Evolutionary conservation across 2,329 filamentous ascomycete species (phyloP).

Genomic region (Ophiostoma pallidulum): DNA sequence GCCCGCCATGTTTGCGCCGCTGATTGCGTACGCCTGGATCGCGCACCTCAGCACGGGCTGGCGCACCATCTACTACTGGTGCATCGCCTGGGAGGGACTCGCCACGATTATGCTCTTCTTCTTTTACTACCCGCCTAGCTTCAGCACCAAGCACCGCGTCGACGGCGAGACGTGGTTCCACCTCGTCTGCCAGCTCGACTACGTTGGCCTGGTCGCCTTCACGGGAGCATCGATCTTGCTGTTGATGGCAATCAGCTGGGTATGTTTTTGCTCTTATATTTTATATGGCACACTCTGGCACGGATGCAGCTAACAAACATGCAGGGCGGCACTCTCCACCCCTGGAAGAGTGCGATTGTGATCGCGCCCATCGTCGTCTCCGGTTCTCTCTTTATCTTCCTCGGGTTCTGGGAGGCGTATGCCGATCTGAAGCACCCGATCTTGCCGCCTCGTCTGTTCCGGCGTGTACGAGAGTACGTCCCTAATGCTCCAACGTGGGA

Average conservation of each 20-base stretch:
- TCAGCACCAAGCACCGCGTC: constrained; percentile 24
- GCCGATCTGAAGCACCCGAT: constrained; percentile 20
- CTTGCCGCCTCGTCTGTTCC: constrained; percentile 22
- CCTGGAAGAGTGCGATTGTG: constrained; percentile 20
- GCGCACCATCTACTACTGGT: constrained; percentile 17
- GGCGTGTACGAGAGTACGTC: constrained; percentile 5
- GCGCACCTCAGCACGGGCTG: constrained; percentile 19
- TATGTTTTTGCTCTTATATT: too few species aligned
- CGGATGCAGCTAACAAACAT: too few species aligned
- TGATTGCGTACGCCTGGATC: constrained; percentile 26
- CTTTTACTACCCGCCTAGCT: constrained; percentile 27
- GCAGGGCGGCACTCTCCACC: constrained; percentile 21
- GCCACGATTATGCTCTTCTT: constrained; percentile 17
- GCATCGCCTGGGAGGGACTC: constrained; percentile 16
- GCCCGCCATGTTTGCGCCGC: not conserved
- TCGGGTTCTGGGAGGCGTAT: constrained; percentile 22
- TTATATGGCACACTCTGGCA: too few species aligned
- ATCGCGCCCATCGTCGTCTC: constrained; percentile 24
- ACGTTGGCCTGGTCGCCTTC: constrained; percentile 21
- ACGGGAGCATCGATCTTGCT: constrained; percentile 19
- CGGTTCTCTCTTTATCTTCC: constrained; percentile 19
- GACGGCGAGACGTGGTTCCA: constrained; percentile 19
- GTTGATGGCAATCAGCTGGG: constrained; percentile 22
- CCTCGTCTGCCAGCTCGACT: constrained; percentile 28
- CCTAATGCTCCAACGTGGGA: too few species aligned